These are phyloP conservation scores for Oryza rufipogon DNA, from an alignment of 176 grass and related monocot genomes.

Conservation along the genomic window DNA sequence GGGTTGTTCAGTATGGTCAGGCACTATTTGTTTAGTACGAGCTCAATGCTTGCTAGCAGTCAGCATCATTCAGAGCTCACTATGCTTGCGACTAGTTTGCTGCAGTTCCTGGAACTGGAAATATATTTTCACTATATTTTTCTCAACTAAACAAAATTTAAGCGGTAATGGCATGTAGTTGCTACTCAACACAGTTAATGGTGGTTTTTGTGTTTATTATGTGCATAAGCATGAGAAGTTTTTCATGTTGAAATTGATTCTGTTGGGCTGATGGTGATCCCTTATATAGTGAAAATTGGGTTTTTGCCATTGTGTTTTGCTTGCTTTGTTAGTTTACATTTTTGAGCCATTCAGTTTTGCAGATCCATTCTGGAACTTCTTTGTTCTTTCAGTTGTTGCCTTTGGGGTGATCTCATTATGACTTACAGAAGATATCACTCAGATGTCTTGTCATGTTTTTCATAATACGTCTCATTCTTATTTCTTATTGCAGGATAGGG, in stretches of 20 bases:
- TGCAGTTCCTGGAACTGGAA: neutral
- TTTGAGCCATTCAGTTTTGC: conserved; percentile 20
- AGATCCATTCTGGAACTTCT: conserved; percentile 3
- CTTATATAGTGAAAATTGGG: neutral
- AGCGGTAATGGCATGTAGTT: conserved; percentile 16
- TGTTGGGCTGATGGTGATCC: neutral
- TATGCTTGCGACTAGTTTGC: neutral
- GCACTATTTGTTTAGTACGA: neutral
- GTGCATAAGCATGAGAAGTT: conserved; percentile 11
- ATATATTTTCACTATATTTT: neutral
- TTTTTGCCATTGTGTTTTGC: neutral
- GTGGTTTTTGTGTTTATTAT: neutral
- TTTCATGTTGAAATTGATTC: neutral
- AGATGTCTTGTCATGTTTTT: neutral
- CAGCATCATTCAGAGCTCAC: neutral
- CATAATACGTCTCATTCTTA: conserved; percentile 11
- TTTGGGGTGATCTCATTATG: neutral
- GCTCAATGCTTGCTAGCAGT: neutral
- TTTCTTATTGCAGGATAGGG: conserved; percentile 64
- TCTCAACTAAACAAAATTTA: conserved; percentile 17
- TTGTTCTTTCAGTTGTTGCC: neutral
- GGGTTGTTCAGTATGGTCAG: conserved; percentile 2
- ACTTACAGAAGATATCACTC: neutral
- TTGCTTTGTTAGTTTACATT: neutral
- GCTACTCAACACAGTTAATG: conserved; percentile 6